Evolutionary conservation across 1,284 basidiomycete species (phyloP).

Genomic region (Boletus coffeatus): DNA sequence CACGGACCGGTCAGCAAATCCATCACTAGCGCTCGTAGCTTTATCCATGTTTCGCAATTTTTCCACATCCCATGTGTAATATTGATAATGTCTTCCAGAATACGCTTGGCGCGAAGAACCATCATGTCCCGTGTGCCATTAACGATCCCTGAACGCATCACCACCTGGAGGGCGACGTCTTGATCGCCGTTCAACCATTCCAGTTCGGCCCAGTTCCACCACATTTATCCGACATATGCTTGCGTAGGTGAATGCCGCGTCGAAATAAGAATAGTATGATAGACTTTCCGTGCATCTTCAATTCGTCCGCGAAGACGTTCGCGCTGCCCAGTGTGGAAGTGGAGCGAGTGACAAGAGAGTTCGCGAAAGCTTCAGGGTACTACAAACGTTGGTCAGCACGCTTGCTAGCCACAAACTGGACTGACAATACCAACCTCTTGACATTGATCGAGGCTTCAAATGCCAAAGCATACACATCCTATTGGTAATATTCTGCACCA

Average conservation of each 20-base stretch:
- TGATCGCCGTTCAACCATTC: conserved; percentile 67
- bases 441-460: conserved; percentile 61
- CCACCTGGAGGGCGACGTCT: conserved; percentile 46
- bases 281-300: conserved; percentile 80
- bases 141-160: conserved; percentile 49
- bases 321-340: conserved; percentile 71
- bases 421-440: conserved; percentile 46
- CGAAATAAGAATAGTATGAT: conserved; percentile 57
- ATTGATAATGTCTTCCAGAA: conserved; percentile 44
- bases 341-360: conserved; percentile 57
- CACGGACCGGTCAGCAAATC: conserved; percentile 50
- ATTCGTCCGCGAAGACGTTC: conserved; percentile 67
- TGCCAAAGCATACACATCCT: conserved; percentile 58
- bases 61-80: conserved; percentile 39
- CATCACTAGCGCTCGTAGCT: conserved; percentile 55
- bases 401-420: conserved; percentile 3
- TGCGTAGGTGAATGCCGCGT: conserved; percentile 34
- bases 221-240: conserved; percentile 48
- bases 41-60: conserved; percentile 57
- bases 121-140: conserved; percentile 47
- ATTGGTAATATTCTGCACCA: conserved; percentile 46
- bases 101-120: conserved; percentile 53
- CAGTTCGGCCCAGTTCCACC: conserved; percentile 89
- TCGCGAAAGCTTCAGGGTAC: conserved; percentile 73
- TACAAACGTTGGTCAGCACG: conserved; percentile 28